These are phyloP conservation scores for Wickerhamomyces pijperi DNA, from an alignment of 805 yeast species.

Conservation along the genomic window DNA sequence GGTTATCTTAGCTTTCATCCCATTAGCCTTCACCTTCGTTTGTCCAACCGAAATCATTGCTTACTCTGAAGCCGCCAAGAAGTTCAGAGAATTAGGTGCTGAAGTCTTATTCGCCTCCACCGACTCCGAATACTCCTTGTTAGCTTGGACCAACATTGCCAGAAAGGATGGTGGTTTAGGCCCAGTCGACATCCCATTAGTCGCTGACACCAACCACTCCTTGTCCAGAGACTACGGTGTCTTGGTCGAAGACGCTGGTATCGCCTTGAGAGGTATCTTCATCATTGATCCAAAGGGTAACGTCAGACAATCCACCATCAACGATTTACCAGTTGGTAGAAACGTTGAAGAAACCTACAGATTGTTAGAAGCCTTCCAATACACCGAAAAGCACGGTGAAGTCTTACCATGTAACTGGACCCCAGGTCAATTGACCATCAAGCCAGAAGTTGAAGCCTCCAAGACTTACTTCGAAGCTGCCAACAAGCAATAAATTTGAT, in stretches of 20 bases:
- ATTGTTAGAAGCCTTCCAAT: conserved; percentile 98
- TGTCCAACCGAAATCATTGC: conserved; percentile 99
- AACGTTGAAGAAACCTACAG: conserved; percentile 96
- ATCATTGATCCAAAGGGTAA: conserved; percentile 92
- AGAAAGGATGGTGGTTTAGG: conserved; percentile 99
- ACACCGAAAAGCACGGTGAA: conserved; percentile 98
- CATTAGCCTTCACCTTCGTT: conserved; percentile 98
- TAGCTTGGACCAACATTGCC: conserved; percentile 96
- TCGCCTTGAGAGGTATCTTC: conserved; percentile 97
- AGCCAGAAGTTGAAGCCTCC: conserved; percentile 68
- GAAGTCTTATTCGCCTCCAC: conserved; percentile 94
- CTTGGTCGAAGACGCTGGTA: conserved; percentile 89
- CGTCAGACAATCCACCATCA: conserved; percentile 94
- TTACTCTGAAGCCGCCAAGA: conserved; percentile 88
- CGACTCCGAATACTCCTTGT: conserved; percentile 93
- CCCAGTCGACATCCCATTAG: conserved; percentile 83
- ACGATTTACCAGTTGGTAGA: conserved; percentile 99
- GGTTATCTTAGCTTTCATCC: conserved; percentile 94
- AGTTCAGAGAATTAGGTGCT: conserved; percentile 78
- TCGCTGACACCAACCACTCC: conserved; percentile 95
- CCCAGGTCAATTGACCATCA: conserved; percentile 87
- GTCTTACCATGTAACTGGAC: conserved; percentile 99
- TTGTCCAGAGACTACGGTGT: conserved; percentile 96
- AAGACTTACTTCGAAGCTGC: conserved; percentile 69
- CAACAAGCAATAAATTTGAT: conserved; percentile 20